A percentile compares a stretch with the other conserved stretches of the same genome.
These are phyloP conservation scores for Filobasidium uniguttulatum DNA, from an alignment of 1,284 basidiomycete species.

Conservation along the genomic window DNA sequence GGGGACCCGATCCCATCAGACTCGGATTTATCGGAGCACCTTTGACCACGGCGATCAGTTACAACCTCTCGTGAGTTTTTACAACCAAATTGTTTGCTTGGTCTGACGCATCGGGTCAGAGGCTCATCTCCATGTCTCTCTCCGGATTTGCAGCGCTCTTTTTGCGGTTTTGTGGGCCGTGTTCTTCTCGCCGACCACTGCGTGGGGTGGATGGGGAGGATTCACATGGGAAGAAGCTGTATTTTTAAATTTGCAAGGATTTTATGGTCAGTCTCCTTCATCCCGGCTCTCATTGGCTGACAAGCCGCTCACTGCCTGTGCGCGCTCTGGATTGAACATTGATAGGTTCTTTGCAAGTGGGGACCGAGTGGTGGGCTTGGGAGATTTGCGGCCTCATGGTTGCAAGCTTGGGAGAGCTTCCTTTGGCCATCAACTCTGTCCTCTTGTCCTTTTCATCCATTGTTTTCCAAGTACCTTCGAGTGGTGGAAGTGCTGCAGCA, in stretches of 20 bases:
- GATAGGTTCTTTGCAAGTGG: conserved; percentile 30
- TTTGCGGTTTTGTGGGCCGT: conserved; percentile 58
- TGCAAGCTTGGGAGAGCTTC: conserved; percentile 35
- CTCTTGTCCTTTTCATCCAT: conserved; percentile 48
- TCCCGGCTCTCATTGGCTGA: background rate
- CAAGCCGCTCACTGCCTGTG: background rate
- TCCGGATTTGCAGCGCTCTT: conserved; percentile 26
- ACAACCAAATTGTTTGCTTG: conserved; percentile 5
- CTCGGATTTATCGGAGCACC: conserved; percentile 91
- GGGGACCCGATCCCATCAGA: conserved; percentile 61
- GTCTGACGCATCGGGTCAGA: background rate
- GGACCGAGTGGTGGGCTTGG: conserved; percentile 40
- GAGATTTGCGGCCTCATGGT: conserved; percentile 30
- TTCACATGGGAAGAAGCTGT: conserved; percentile 44
- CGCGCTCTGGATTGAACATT: background rate
- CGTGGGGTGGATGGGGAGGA: conserved; percentile 55
- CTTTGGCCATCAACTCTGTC: conserved; percentile 43
- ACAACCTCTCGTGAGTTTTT: conserved; percentile 55
- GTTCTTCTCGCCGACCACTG: conserved; percentile 58
- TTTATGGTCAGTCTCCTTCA: conserved; percentile 49
- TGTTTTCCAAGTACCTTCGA: conserved; percentile 72
- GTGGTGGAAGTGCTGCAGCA: conserved; percentile 63
- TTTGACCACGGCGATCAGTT: conserved; percentile 72
- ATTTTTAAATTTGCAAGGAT: conserved; percentile 40
- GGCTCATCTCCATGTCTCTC: conserved; percentile 19